A percentile compares a stretch with the other conserved stretches of the same genome.
These are phyloP conservation scores for Ceraceosorus guamensis DNA, from an alignment of 1,284 basidiomycete genomes.

Conservation along the genomic window DNA sequence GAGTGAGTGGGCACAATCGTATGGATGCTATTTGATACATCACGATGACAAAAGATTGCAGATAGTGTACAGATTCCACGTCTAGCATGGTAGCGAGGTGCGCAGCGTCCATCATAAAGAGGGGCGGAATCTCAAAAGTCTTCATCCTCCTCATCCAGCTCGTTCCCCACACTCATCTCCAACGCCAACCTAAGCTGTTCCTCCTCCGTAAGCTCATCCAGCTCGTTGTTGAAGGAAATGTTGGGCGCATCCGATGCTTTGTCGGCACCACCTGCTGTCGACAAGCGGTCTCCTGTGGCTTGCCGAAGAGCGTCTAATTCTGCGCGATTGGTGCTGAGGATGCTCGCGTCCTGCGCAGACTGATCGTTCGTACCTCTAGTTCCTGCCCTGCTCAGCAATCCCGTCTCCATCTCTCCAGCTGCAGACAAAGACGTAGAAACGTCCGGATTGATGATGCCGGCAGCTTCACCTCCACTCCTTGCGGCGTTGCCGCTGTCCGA, in stretches of 20 bases:
- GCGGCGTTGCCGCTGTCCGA: neutral
- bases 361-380: neutral
- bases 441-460: neutral
- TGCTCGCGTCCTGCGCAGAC: neutral
- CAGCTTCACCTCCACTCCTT: neutral
- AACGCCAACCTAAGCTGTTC: constrained; percentile 28
- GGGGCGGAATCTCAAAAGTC: neutral
- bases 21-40: too few relatives aligned
- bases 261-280: neutral
- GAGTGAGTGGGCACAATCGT: too few relatives aligned
- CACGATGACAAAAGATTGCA: too few relatives aligned
- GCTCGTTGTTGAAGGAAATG: constrained; percentile 16
- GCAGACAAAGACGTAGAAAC: neutral
- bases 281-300: neutral
- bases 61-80: too few relatives aligned
- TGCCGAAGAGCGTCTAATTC: neutral
- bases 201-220: constrained; percentile 29
- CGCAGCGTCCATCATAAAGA: neutral
- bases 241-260: neutral
- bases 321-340: neutral
- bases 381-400: neutral
- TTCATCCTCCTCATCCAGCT: neutral
- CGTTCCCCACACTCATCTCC: constrained; percentile 5
- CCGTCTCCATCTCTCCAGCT: neutral
- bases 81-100: too few relatives aligned